These are phyloP conservation scores for Fusarium oxysporum DNA, from an alignment of 2,329 filamentous ascomycete species.

Conservation along the genomic window DNA sequence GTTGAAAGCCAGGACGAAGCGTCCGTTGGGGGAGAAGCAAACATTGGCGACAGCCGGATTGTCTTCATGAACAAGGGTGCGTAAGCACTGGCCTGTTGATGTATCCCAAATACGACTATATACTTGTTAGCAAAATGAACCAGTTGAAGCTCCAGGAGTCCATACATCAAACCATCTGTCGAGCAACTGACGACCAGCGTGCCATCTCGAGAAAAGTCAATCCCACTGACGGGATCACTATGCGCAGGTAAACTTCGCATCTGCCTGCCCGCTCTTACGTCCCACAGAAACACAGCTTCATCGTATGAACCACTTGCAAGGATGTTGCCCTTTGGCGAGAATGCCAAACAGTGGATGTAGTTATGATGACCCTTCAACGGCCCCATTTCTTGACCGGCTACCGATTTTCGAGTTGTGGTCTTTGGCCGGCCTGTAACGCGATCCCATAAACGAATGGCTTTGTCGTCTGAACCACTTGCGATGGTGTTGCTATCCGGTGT, in stretches of 20 bases:
- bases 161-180: constrained; percentile 87
- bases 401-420: constrained; percentile 55
- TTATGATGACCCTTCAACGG: constrained; percentile 90
- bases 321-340: constrained; percentile 98
- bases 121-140: constrained; percentile 26
- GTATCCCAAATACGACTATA: constrained; percentile 91
- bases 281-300: constrained; percentile 97
- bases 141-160: constrained; percentile 23
- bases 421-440: constrained; percentile 69
- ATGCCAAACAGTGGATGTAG: constrained; percentile 93
- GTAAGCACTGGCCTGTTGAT: constrained; percentile 91
- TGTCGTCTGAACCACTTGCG: constrained; percentile 94
- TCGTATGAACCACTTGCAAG: constrained; percentile 96
- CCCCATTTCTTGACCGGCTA: constrained; percentile 57
- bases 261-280: constrained; percentile 85
- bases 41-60: constrained; percentile 91
- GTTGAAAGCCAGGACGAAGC: constrained; percentile 91
- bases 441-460: constrained; percentile 94
- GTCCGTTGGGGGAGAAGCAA: constrained; percentile 93
- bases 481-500: constrained; percentile 87
- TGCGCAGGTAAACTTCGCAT: constrained; percentile 95
- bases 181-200: constrained; percentile 93
- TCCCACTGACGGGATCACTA: constrained; percentile 91
- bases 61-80: constrained; percentile 95
- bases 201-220: constrained; percentile 93